Percentiles rank a stretch among this genome's conserved stretches.
Conservation (phyloP, 1,284 basidiomycete genomes). For the Sanghuangporus baumii region DNA sequence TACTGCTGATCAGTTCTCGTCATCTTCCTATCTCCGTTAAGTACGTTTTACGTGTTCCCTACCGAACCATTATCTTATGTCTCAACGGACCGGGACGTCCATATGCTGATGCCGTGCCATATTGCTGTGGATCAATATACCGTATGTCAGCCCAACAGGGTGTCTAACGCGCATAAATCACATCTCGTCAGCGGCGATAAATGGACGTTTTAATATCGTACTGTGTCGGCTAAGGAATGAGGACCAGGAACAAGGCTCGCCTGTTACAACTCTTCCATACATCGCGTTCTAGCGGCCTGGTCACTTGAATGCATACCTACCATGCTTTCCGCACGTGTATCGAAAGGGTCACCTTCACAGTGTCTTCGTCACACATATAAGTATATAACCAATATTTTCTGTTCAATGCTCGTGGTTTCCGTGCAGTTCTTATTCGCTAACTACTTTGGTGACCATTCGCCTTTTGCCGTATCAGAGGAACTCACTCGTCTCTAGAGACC, state of each 20-base stretch:
- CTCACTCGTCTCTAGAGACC: too few relatives aligned
- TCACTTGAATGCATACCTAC: background rate
- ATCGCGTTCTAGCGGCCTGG: background rate
- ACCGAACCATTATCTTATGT: background rate
- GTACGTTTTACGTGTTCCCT: background rate
- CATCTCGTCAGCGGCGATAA: background rate
- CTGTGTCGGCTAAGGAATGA: background rate
- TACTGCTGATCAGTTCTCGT: background rate
- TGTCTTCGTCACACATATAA: too few relatives aligned
- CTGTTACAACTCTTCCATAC: background rate
- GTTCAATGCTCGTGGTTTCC: too few relatives aligned
- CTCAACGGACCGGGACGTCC: background rate
- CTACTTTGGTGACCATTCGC: too few relatives aligned
- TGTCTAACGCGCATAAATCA: background rate
- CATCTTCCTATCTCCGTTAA: background rate
- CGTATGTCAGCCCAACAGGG: background rate
- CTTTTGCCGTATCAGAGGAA: too few relatives aligned
- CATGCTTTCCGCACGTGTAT: background rate
- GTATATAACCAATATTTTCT: too few relatives aligned
- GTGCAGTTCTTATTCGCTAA: too few relatives aligned
- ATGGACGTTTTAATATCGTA: background rate
- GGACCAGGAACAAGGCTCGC: background rate
- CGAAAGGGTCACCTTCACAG: too few relatives aligned
- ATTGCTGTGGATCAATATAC: background rate
- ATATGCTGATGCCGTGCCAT: background rate